Conservation (phyloP, 495 filamentous ascomycete genomes). For the Penicillium pancosmium region DNA sequence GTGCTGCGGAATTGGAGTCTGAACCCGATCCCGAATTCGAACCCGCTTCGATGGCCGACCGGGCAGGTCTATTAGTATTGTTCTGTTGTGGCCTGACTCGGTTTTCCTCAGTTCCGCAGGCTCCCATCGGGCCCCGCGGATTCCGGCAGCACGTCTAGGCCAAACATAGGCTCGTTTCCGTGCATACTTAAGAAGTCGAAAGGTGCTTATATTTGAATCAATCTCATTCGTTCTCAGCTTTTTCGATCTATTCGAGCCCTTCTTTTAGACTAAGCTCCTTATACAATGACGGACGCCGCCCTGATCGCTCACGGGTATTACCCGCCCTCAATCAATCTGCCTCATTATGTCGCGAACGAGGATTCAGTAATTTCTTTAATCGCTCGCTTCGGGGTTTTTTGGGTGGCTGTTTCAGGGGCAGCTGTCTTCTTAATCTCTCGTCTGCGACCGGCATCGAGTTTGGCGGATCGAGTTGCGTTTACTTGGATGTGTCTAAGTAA, state of each 20-base stretch:
- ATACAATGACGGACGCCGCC: background rate
- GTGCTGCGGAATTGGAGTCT: too few relatives aligned
- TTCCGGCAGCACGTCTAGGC: background rate
- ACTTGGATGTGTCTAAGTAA: slow-evolving; percentile 5
- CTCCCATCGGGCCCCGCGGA: background rate
- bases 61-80: background rate
- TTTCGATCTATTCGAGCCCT: background rate
- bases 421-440: background rate
- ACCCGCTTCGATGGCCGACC: too few relatives aligned
- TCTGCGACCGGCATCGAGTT: background rate
- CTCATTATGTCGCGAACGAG: background rate
- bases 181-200: background rate
- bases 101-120: background rate
- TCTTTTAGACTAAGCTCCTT: too few relatives aligned
- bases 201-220: background rate
- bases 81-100: background rate
- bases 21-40: too few relatives aligned
- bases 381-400: slow-evolving; percentile 2
- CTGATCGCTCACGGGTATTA: background rate
- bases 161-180: background rate
- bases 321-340: background rate
- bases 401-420: background rate
- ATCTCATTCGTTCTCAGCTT: background rate
- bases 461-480: background rate
- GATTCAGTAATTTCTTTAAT: slow-evolving; percentile 1